Conservation (phyloP, 2,329 filamentous ascomycete genomes). For the Aureobasidium sp. region DNA sequence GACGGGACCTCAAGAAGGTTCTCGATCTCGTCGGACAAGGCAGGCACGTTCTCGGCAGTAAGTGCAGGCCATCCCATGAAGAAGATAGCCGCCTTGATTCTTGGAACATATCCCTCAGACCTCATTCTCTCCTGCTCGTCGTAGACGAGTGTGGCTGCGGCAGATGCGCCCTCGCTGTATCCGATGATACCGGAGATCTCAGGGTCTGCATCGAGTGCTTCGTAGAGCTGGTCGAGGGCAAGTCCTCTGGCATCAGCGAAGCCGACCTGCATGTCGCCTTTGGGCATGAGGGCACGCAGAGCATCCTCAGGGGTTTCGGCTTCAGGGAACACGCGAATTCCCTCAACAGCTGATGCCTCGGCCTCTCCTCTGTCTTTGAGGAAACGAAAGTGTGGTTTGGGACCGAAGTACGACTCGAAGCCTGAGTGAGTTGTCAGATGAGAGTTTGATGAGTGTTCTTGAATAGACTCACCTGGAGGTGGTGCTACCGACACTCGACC, state of each 20-base stretch:
- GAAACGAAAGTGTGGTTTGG: neutral
- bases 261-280: neutral
- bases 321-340: neutral
- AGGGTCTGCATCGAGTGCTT: neutral
- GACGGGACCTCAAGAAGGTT: neutral
- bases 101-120: neutral
- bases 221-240: neutral
- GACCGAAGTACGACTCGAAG: neutral
- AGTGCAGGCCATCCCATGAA: conserved; percentile 1
- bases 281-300: neutral
- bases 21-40: neutral
- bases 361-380: neutral
- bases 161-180: neutral
- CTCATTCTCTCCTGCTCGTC: neutral
- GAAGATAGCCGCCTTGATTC: neutral
- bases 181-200: neutral
- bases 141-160: neutral
- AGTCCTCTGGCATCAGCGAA: neutral
- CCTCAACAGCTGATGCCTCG: neutral
- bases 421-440: neutral
- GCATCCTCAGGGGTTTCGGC: neutral
- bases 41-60: neutral
- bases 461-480: neutral
- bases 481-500: neutral
- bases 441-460: neutral